These are phyloP conservation scores for Musa schizocarpa DNA, from an alignment of 176 grass and related monocot genomes.

Conservation along the genomic window DNA sequence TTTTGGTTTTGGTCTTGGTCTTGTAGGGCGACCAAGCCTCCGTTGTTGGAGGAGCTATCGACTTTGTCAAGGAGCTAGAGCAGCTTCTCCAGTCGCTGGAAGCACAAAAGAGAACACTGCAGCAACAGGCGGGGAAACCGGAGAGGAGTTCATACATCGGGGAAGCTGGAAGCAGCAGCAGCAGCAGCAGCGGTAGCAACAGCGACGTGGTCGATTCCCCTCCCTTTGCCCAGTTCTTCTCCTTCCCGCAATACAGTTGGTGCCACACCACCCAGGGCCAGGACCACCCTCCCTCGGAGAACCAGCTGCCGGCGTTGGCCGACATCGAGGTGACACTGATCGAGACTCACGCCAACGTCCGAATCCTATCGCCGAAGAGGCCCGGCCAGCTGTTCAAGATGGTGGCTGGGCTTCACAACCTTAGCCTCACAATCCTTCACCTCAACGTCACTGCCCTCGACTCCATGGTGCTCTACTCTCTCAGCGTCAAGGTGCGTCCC, in stretches of 20 bases:
- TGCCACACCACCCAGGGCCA: constrained; percentile 19
- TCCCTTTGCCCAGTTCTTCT: constrained; percentile 73
- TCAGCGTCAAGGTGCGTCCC: constrained; percentile 61
- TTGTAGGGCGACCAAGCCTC: constrained; percentile 83
- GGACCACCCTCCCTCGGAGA: constrained; percentile 5
- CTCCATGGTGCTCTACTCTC: constrained; percentile 57
- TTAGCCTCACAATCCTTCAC: constrained; percentile 61
- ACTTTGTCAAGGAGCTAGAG: constrained; percentile 91
- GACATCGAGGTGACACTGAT: constrained; percentile 73
- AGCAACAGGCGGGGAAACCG: background rate
- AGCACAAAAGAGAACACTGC: constrained; percentile 43
- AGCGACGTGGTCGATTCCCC: constrained; percentile 1
- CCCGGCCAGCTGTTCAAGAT: constrained; percentile 56
- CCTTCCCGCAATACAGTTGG: constrained; percentile 69
- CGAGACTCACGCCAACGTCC: constrained; percentile 62
- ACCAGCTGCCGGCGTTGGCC: constrained; percentile 29
- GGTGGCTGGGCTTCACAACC: constrained; percentile 52
- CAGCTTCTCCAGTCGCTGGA: constrained; percentile 82
- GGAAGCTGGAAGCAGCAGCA: constrained; percentile 18
- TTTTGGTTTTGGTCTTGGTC: background rate
- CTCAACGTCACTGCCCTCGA: constrained; percentile 54
- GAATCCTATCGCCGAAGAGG: constrained; percentile 40
- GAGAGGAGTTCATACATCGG: no score
- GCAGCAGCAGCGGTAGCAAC: constrained; percentile 3
- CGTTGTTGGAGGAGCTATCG: constrained; percentile 80